Evolutionary conservation across 2,329 filamentous ascomycete species (phyloP).

Genomic region (Xylariaceae sp.): DNA sequence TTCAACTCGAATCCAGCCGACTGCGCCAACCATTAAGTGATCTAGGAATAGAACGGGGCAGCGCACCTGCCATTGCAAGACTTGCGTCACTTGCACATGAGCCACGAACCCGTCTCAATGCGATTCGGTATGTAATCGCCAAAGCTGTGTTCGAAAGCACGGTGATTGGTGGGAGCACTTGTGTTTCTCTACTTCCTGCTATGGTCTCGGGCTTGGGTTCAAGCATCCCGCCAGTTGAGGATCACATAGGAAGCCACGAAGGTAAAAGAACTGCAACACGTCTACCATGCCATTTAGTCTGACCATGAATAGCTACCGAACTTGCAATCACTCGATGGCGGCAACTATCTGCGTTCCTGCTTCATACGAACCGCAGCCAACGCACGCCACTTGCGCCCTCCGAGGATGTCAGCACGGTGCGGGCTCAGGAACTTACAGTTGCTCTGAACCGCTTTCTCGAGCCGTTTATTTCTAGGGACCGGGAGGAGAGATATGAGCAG

Average conservation of each 20-base stretch:
- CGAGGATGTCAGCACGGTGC: constrained; percentile 39
- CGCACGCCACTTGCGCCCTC: constrained; percentile 44
- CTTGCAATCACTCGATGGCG: constrained; percentile 52
- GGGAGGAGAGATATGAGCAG: constrained; percentile 42
- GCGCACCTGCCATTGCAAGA: constrained; percentile 5
- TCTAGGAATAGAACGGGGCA: constrained; percentile 38
- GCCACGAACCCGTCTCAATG: constrained; percentile 41
- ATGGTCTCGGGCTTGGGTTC: constrained; percentile 39
- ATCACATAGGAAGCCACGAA: constrained; percentile 33
- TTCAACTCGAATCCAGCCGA: constrained; percentile 26
- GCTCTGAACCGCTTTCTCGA: constrained; percentile 45
- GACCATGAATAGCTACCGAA: constrained; percentile 32
- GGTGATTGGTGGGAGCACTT: constrained; percentile 36
- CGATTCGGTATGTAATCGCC: constrained; percentile 49
- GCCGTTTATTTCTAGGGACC: constrained; percentile 42
- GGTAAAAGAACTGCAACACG: constrained; percentile 38
- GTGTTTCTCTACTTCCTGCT: constrained; percentile 47
- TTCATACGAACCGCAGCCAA: constrained; percentile 48
- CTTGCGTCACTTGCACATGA: constrained; percentile 44
- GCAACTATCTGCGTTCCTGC: constrained; percentile 50
- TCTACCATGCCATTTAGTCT: neutral
- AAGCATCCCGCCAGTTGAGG: constrained; percentile 40
- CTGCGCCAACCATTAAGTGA: constrained; percentile 36
- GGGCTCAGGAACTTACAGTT: constrained; percentile 43
- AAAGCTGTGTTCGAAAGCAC: constrained; percentile 46